Percentiles rank a stretch among this genome's conserved stretches.
Conservation (phyloP, 495 filamentous ascomycete genomes). For the Penicillium roqueforti region DNA sequence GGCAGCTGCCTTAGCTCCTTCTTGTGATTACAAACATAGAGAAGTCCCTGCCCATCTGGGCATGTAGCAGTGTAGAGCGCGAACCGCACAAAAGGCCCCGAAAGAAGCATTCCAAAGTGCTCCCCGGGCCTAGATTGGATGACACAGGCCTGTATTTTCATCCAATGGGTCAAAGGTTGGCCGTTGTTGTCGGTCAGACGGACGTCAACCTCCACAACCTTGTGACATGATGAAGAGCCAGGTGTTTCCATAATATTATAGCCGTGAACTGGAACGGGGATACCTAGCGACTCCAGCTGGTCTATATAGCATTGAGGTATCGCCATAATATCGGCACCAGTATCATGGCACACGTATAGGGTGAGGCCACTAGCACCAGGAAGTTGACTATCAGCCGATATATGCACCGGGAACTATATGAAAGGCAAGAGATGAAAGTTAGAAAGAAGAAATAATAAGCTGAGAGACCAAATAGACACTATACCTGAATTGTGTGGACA, state of each 20-base stretch:
- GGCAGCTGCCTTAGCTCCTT: not conserved
- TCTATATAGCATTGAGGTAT: not conserved
- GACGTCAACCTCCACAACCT: not conserved
- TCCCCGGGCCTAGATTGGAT: not conserved
- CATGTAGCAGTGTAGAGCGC: conserved; percentile 1
- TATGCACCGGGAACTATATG: not conserved
- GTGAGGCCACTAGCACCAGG: no score
- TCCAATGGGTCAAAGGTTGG: not conserved
- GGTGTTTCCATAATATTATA: not conserved
- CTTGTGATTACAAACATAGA: not conserved
- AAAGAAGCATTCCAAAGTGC: not conserved
- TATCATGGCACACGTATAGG: not conserved
- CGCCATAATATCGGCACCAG: conserved; percentile 1
- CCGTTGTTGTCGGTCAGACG: not conserved
- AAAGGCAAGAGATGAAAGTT: not conserved
- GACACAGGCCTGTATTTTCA: not conserved
- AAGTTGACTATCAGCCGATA: not conserved
- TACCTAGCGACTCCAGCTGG: not conserved
- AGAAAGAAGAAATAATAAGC: not conserved
- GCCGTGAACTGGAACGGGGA: not conserved
- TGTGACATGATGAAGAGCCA: not conserved
- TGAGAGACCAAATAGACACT: not conserved
- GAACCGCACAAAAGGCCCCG: conserved; percentile 1
- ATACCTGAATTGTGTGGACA: not conserved
- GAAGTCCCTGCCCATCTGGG: not conserved